Evolutionary conservation across 75 land plant species (phyloP).

Genomic region (Picea sitchensis): DNA sequence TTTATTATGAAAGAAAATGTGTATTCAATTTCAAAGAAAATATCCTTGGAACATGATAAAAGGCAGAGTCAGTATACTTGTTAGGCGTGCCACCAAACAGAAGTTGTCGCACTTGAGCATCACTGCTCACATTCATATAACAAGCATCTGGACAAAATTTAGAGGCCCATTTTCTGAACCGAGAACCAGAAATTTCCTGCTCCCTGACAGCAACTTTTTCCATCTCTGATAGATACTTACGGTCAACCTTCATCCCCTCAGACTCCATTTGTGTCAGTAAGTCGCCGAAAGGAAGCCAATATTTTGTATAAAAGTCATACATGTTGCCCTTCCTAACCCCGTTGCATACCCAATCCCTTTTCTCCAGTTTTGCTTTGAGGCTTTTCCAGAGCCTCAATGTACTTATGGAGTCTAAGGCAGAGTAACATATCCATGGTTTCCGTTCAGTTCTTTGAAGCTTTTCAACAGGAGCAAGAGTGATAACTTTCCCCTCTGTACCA

Average conservation of each 20-base stretch:
- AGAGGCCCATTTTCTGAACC: conserved; percentile 83
- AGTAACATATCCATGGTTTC: conserved; percentile 76
- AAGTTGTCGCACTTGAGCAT: conserved; percentile 84
- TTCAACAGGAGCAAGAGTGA: conserved; percentile 66
- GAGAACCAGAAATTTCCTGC: conserved; percentile 56
- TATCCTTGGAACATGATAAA: background rate
- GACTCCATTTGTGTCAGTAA: conserved; percentile 78
- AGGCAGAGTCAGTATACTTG: conserved; percentile 18
- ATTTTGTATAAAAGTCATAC: conserved; percentile 78
- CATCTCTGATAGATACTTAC: conserved; percentile 64
- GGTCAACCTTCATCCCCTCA: conserved; percentile 86
- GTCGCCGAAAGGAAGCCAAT: conserved; percentile 89
- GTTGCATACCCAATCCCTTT: conserved; percentile 47
- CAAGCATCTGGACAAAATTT: conserved; percentile 74
- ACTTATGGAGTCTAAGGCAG: conserved; percentile 77
- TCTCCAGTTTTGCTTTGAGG: conserved; percentile 43
- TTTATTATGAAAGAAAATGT: background rate
- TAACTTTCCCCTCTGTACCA: conserved; percentile 74
- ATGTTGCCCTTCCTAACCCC: conserved; percentile 34
- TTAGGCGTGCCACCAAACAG: conserved; percentile 71
- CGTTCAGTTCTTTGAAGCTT: conserved; percentile 76
- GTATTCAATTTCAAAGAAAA: background rate
- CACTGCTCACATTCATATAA: conserved; percentile 94
- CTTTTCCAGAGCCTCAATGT: conserved; percentile 75
- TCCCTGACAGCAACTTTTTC: conserved; percentile 80